Base-by-base conservation (phyloP, 73 alveolate genomes). In the Halteria grandinella region DNA sequence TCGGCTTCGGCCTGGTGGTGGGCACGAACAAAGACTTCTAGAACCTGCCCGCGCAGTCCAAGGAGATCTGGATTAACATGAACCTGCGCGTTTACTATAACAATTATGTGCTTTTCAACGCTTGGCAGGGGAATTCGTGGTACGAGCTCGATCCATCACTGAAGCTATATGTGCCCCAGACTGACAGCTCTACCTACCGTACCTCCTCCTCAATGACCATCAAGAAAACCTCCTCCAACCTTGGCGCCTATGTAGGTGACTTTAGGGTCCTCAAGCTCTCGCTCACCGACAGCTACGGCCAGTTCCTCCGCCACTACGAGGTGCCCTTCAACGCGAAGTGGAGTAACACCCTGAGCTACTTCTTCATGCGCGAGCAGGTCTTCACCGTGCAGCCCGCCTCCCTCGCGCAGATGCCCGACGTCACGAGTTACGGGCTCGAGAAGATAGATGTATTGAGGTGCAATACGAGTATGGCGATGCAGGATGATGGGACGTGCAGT, bases 121-220 rank as follows among this genome's bases (percentile, higher is more conserved):
- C 40, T 1, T 60, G 77, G 77, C 24, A 60, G 43, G 77, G 77
- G 29, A 60, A 60, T 60, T 43, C 37, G 21, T 60, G 77, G 77
- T 60, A 25, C 43, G 34, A 60, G 7, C 37, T 60, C 37, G 58
- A 44, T 2, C 77, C 77, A 1, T 36, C 33, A 2, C 43, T 21
- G 43, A 36, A 21, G 24, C 24, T 18, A 12, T 24, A 15, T 36
- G 20, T 60, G 37, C n/a, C n/a, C n/a, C n/a, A n/a, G n/a, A n/a
- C n/a, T n/a, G n/a, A n/a, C n/a, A n/a, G n/a, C n/a, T n/a, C n/a
- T n/a, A n/a, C n/a, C n/a, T n/a, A n/a, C n/a, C n/a, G n/a, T n/a
- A n/a, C n/a, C n/a, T n/a, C n/a, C n/a, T n/a, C 77, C 3, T 12
- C 77, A 25, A 15, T 60, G 14, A 8, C 14, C 1, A 60, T 60